phyloP scores from a whole-genome alignment of 2,329 filamentous ascomycete species.

The Fusarium buharicum region DNA sequence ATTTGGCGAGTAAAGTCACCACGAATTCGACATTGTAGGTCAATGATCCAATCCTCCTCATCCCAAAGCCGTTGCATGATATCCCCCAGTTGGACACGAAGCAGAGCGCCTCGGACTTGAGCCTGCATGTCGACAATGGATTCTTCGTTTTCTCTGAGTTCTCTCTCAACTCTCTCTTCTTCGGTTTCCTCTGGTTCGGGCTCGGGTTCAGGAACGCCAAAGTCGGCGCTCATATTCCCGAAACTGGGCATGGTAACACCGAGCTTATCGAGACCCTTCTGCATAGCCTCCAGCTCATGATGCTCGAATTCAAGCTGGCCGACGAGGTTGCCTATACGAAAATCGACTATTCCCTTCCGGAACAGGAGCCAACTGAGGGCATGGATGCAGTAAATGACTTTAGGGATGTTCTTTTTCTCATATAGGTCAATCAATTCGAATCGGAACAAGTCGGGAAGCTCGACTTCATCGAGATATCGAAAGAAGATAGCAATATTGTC shows the following conservation, averaged over 20 bases:
- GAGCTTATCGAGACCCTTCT: constrained; percentile 95
- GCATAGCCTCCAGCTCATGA: constrained; percentile 95
- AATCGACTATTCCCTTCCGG: constrained; percentile 92
- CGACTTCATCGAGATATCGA: constrained; percentile 88
- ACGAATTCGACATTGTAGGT: constrained; percentile 86
- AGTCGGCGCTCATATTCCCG: constrained; percentile 95
- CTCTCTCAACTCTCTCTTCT: constrained; percentile 85
- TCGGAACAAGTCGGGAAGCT: constrained; percentile 92
- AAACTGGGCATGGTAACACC: constrained; percentile 98
- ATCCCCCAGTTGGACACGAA: constrained; percentile 79
- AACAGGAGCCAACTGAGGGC: constrained; percentile 97
- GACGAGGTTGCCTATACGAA: constrained; percentile 95
- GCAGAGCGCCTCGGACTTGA: constrained; percentile 82
- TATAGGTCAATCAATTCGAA: constrained; percentile 98
- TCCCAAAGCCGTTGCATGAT: constrained; percentile 94
- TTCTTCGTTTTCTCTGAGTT: constrained; percentile 79
- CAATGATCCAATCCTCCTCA: constrained; percentile 77
- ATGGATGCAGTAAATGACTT: constrained; percentile 99
- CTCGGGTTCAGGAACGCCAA: constrained; percentile 79
- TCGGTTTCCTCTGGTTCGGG: constrained; percentile 88
- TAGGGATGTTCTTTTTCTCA: constrained; percentile 99
- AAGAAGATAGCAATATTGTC: constrained; percentile 99
- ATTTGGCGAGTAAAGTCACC: constrained; percentile 90
- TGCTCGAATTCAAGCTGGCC: constrained; percentile 97
- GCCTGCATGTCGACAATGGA: constrained; percentile 84